Base-by-base conservation (phyloP, 371 early-diverging fungal species). In the Mortierella sp. region DNA sequence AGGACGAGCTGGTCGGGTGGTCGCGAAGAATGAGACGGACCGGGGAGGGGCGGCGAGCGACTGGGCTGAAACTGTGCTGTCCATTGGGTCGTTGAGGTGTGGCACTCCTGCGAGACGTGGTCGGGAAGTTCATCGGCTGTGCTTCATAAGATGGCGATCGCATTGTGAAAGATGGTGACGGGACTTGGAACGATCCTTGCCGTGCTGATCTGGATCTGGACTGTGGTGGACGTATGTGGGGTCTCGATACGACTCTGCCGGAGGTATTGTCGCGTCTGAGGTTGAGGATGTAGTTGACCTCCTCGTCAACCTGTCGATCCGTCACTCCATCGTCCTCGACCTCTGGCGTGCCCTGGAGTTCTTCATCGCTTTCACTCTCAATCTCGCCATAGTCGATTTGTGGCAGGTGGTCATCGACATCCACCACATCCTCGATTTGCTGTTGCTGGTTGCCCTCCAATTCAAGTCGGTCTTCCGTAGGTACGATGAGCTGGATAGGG, bases 281-380 rank as follows among this genome's bases (percentile, higher is more conserved):
- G 24, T 47, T 76, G 19, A 85, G 64, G 34, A 73, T 76, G 34
- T 74, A 64, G 19, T 71, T 70, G 22, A 47, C 47, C 5, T 69
- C 73, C 31, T 55, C 75, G 41, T 45, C 43, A 1, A 82, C 68
- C 47, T 81, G 76, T 40, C 63, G 39, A 0, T 69, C 74, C 10
- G 63, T 66, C 37, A 70, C 53, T 19, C 68, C 67, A 19, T 75
- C 76, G 4, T 76, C 77, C 10, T 80, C 76, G 6, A 71, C 73
- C 2, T 61, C 78, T 2, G 76, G 71, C 10, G 73, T 50, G 6
- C 64, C 76, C 22, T 7, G 26, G 2, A 34, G 48, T n/a, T 73
- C 81, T 47, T 76, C 76, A 19, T 85, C 87, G 65, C 73, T 77
- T 24, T 85, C 85, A 52, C 79, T 81, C 40, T 76, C 79, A 29